A percentile compares a stretch with the other conserved stretches of the same genome.
These are phyloP conservation scores for Naematelia aurantialba DNA, from an alignment of 768 basidiomycete species.

Conservation along the genomic window DNA sequence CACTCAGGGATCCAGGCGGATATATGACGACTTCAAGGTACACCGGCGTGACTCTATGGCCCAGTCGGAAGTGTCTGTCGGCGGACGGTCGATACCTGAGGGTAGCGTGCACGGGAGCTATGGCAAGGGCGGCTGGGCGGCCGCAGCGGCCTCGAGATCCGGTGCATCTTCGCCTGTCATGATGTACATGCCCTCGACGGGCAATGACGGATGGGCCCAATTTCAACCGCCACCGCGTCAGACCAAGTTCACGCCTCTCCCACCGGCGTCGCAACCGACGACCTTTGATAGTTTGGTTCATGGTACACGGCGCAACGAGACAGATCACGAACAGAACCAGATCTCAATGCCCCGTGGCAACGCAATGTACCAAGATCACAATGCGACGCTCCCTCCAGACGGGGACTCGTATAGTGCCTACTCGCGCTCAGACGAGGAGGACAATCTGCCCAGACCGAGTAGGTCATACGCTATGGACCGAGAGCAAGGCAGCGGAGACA, in stretches of 20 bases:
- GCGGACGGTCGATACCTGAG: conserved; percentile 23
- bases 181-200: conserved; percentile 37
- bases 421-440: conserved; percentile 28
- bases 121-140: conserved; percentile 47
- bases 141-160: conserved; percentile 20
- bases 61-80: conserved; percentile 24
- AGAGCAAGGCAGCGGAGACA: neutral
- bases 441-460: conserved; percentile 26
- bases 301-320: conserved; percentile 5
- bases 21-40: conserved; percentile 22
- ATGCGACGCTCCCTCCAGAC: too few species aligned
- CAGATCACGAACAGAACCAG: neutral
- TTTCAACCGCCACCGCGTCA: conserved; percentile 29
- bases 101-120: conserved; percentile 29
- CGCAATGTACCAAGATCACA: too few species aligned
- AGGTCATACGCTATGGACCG: conserved; percentile 24
- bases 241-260: conserved; percentile 37
- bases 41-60: conserved; percentile 15
- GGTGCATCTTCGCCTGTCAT: conserved; percentile 24
- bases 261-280: conserved; percentile 22
- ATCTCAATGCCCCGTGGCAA: neutral
- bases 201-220: conserved; percentile 32
- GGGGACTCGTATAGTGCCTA: too few species aligned
- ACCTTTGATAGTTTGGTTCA: conserved; percentile 33
- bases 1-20: conserved; percentile 15